A percentile compares a stretch with the other conserved stretches of the same genome.
phyloP scores from a whole-genome alignment of 805 yeast species.

The Isabelozyma pseudorhagii region DNA sequence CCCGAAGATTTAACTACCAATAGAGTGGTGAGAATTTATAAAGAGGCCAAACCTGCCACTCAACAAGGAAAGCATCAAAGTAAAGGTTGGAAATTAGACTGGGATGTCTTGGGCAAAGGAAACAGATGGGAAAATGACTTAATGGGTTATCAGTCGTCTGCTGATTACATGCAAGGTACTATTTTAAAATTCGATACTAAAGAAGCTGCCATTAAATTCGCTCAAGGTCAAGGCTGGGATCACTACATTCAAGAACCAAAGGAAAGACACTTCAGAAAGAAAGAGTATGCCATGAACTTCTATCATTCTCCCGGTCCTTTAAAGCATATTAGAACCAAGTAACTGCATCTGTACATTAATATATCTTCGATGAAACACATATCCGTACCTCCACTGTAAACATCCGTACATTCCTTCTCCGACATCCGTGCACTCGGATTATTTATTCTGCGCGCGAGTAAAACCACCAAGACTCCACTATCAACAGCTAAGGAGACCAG shows the following conservation, averaged over 20 bases:
- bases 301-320: conserved; percentile 65
- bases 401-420: not conserved
- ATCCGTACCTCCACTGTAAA: not conserved
- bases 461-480: not conserved
- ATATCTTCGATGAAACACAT: not conserved
- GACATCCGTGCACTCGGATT: not conserved
- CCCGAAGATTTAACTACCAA: conserved; percentile 59
- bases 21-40: conserved; percentile 73
- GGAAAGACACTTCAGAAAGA: conserved; percentile 65
- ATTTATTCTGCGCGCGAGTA: not conserved
- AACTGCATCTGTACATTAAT: conserved; percentile 9
- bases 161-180: conserved; percentile 81
- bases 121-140: conserved; percentile 88
- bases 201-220: conserved; percentile 76
- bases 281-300: conserved; percentile 73
- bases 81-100: conserved; percentile 69
- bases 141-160: conserved; percentile 78
- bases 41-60: conserved; percentile 77
- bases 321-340: conserved; percentile 80
- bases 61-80: conserved; percentile 65
- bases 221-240: conserved; percentile 83
- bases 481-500: too few relatives aligned
- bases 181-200: conserved; percentile 68
- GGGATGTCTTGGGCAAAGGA: conserved; percentile 76
- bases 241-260: conserved; percentile 82